Evolutionary conservation across 208 protist species (phyloP).

Genomic region (Leishmania aethiopica): DNA sequence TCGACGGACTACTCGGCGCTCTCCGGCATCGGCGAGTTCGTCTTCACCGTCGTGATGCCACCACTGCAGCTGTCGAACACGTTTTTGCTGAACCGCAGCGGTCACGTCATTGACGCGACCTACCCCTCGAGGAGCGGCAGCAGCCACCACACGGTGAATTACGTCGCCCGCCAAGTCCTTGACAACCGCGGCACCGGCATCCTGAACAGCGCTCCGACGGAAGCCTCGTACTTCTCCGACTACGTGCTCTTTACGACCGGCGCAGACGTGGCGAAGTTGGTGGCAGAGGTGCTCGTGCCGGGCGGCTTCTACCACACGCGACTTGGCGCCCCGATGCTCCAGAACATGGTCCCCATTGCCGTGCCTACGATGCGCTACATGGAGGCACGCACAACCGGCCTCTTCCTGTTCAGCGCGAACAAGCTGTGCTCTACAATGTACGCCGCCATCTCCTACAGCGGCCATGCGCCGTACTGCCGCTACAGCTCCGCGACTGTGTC

Average conservation of each 20-base stretch:
- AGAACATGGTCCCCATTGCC: slow-evolving; percentile 1
- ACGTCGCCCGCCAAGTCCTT: slow-evolving; percentile 38
- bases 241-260: slow-evolving; percentile 67
- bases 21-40: slow-evolving; percentile 32
- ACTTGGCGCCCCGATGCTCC: slow-evolving; percentile 26
- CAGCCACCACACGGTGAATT: slow-evolving; percentile 7
- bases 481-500: slow-evolving; percentile 12
- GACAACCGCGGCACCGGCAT: slow-evolving; percentile 10
- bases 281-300: slow-evolving; percentile 33
- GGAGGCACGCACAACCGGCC: slow-evolving; percentile 25
- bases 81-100: slow-evolving; percentile 47
- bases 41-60: slow-evolving; percentile 48
- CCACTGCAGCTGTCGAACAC: slow-evolving; percentile 45
- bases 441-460: not conserved
- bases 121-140: slow-evolving; percentile 26
- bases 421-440: slow-evolving; percentile 26
- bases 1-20: slow-evolving; percentile 6
- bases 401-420: slow-evolving; percentile 31
- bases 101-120: slow-evolving; percentile 7
- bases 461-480: slow-evolving; percentile 12
- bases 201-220: slow-evolving; percentile 22
- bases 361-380: slow-evolving; percentile 10
- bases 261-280: slow-evolving; percentile 39
- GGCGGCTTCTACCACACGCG: slow-evolving; percentile 26
- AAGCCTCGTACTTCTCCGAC: slow-evolving; percentile 59